Evolutionary conservation across 106 monocot genomes (phyloP), one percentile per base, ranked within the genome.

Genomic region (Dioscorea zingiberensis): DNA sequence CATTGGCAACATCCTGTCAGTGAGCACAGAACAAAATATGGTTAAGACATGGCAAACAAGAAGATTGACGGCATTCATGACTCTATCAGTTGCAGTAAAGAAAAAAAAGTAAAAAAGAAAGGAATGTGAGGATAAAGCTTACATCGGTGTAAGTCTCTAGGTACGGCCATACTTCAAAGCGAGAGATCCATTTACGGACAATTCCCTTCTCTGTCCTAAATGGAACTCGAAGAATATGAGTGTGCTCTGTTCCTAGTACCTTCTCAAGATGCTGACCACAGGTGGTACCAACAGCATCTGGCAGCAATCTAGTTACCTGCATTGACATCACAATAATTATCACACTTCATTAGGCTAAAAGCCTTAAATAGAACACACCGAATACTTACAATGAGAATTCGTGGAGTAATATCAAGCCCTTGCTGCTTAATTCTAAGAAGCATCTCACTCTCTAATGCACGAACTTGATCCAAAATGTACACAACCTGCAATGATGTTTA

Each of bases 401-500:
- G 60, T 27, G 95, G 95, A 2, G 78, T 83, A 56, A 92, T 88
- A 46, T 92, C 72, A 53, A 93, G 93, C 18, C 93, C 93, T 44
- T 87, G 87, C 59, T 78, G 83, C 83, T 97, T 88, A 18, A 92
- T 88, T 56, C 88, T 88, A 47, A 81, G 77, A 7, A 97, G 81
- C 95, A 97, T 91, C 73, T 91, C 91, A 26, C 77, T 77, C 72
- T 97, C 95, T 64, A 97, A 47, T 13, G 95, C 95, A 6, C 95
- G 88, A 45, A 97, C 95, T 88, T 97, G 95, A 74, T 97, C 95
- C 85, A 97, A 77, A 64, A 97, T 97, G 67, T 97, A 97, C 13
- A 97, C 95, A 79, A 97, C 70, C 94, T 94, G 71, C 48, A 76
- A n/a, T n/a, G n/a, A n/a, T n/a, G n/a, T n/a, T n/a, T n/a, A n/a